These are phyloP conservation scores for Rubia balearica DNA, from an alignment of 305 asterid species.

Conservation along the genomic window DNA sequence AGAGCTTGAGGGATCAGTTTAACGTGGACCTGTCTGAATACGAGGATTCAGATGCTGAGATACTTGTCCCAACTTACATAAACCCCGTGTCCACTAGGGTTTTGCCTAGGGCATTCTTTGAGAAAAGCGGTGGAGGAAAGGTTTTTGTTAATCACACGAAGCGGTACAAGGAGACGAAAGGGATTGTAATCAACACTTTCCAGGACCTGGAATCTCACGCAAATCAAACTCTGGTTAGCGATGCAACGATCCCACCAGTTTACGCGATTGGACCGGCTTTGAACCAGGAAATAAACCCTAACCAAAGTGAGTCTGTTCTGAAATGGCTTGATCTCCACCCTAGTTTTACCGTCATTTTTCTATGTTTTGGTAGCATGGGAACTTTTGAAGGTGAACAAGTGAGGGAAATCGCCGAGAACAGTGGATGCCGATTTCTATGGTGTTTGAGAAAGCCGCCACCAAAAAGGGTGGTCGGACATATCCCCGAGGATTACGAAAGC, in stretches of 20 bases:
- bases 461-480: background rate
- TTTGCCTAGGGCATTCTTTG: background rate
- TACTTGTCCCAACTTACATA: background rate
- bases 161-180: background rate
- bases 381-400: background rate
- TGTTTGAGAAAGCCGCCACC: background rate
- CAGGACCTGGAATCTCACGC: background rate
- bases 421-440: background rate
- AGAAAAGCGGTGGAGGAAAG: background rate
- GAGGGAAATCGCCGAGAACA: background rate
- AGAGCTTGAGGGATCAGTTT: background rate
- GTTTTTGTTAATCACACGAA: background rate
- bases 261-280: background rate
- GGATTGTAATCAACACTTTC: background rate
- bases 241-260: background rate
- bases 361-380: background rate
- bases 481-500: background rate
- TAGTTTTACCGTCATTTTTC: background rate
- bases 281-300: background rate
- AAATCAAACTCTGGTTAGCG: background rate
- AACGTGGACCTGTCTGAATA: background rate
- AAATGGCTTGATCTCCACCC: conserved; percentile 1
- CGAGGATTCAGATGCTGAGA: background rate
- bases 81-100: background rate
- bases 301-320: background rate